These are phyloP conservation scores for Magnaporthales sp. DNA, from an alignment of 2,329 filamentous ascomycete genomes.

Conservation along the genomic window DNA sequence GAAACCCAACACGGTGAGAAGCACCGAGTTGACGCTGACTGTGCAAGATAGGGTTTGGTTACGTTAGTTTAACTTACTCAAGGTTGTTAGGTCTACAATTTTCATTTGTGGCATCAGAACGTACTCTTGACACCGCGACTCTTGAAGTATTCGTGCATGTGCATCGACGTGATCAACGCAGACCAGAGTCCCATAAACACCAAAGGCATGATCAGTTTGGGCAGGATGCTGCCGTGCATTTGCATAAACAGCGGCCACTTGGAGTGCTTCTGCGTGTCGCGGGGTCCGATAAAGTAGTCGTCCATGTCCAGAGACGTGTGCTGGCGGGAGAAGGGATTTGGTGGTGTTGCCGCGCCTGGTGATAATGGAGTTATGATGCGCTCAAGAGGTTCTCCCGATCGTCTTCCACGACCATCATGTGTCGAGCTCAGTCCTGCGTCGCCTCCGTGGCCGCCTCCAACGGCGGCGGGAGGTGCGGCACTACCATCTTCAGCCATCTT, in stretches of 20 bases:
- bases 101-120: not conserved
- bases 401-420: not conserved
- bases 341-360: conserved; percentile 15
- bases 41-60: not conserved
- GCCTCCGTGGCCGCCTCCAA: conserved; percentile 1
- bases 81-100: too few species aligned
- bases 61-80: not conserved
- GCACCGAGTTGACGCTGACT: conserved; percentile 52
- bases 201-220: conserved; percentile 67
- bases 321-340: conserved; percentile 21
- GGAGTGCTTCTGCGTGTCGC: conserved; percentile 64
- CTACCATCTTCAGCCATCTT: conserved; percentile 9
- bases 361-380: conserved; percentile 16
- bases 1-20: conserved; percentile 81
- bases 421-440: not conserved
- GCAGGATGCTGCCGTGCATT: conserved; percentile 63
- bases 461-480: not conserved
- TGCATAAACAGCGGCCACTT: conserved; percentile 73
- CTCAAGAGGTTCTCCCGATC: not conserved
- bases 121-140: not conserved
- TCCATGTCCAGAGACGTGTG: conserved; percentile 29
- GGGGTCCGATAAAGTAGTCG: conserved; percentile 48
- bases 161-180: conserved; percentile 46
- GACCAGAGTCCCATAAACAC: conserved; percentile 56
- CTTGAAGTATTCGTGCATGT: not conserved